Base-by-base conservation (phyloP, 441 rosid species). In the Brassica hybrid region DNA sequence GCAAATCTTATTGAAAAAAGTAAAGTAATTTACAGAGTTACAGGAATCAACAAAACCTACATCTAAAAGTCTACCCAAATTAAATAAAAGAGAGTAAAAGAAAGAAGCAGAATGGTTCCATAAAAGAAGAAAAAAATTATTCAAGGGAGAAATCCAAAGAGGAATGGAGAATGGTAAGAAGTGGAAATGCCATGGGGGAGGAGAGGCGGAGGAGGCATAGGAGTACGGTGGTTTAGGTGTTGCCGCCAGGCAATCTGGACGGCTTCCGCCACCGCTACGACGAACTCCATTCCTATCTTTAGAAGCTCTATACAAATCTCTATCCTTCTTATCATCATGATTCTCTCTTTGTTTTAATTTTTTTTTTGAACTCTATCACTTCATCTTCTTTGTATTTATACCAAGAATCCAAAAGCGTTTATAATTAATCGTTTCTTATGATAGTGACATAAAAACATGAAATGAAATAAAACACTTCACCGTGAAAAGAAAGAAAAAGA, bases 301-400 rank as follows among this genome's bases (percentile, higher is more conserved):
- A 84, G 52, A 30, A 90, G 67, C 67, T 80, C 85, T 68, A 89
- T 80, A 77, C 92, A 90, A 27, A 88, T 67, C 84, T 85, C 88
- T 76, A 85, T 45, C 76, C 86, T 88, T 62, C 79, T 84, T 30
- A 84, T 76, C 90, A 88, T 66, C 89, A 84, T 84, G n/a, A 2
- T 69, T 78, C 21, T 73, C 3, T 43, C 13, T 65, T 30, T 56
- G 14, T 38, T 36, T 17, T 10, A 10, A 19, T 56, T 0, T 50
- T 50, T 38, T 11, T 60, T 7, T 60, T 2, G 10, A 52, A 52
- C 61, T 73, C 27, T 78, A 59, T 73, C 75, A 73, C 70, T 68
- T 73, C 81, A 13, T 68, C 65, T 60, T 38, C 71, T 48, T 41
- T 61, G 52, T 68, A 62, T 25, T 73, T 79, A 78, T 73, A 78